Evolutionary conservation across 2,329 filamentous ascomycete genomes (phyloP).

Genomic region (Colletotrichum lentis): DNA sequence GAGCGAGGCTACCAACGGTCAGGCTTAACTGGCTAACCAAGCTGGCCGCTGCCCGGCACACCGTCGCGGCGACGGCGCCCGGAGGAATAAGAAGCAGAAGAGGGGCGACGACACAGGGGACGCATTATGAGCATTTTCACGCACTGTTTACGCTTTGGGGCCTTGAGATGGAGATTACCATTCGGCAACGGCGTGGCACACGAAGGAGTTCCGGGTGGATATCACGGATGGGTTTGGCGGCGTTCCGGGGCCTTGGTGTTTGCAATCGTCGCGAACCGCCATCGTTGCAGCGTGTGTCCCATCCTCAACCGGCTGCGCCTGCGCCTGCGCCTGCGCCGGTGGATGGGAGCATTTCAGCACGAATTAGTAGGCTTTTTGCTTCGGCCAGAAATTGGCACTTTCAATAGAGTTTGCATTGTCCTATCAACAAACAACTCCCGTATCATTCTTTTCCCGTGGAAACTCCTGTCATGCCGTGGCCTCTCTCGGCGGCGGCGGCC

Average conservation of each 20-base stretch:
- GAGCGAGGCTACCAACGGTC: conserved; percentile 35
- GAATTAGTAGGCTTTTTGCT: conserved; percentile 35
- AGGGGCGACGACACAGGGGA: not conserved
- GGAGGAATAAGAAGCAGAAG: conserved; percentile 1
- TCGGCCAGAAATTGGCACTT: conserved; percentile 31
- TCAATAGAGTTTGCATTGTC: conserved; percentile 33
- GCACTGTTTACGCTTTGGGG: conserved; percentile 30
- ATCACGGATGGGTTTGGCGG: conserved; percentile 36
- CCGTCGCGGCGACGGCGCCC: not conserved
- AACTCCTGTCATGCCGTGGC: not conserved
- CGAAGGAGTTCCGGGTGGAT: conserved; percentile 38
- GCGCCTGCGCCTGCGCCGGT: conserved; percentile 1
- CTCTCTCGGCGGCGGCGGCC: not conserved
- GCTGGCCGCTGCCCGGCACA: not conserved
- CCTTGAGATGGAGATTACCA: conserved; percentile 37
- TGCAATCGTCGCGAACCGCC: conserved; percentile 23
- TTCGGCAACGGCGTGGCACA: conserved; percentile 38
- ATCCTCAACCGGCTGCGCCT: not conserved
- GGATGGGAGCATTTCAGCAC: conserved; percentile 27
- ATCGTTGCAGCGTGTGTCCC: conserved; percentile 16
- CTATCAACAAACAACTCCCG: conserved; percentile 4
- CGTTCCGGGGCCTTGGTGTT: conserved; percentile 36
- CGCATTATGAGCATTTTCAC: conserved; percentile 32
- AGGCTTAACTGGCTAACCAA: conserved; percentile 24
- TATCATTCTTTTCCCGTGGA: not conserved